phyloP scores from a whole-genome alignment of 164 flowering plant genomes.

The Berberis vulgaris region DNA sequence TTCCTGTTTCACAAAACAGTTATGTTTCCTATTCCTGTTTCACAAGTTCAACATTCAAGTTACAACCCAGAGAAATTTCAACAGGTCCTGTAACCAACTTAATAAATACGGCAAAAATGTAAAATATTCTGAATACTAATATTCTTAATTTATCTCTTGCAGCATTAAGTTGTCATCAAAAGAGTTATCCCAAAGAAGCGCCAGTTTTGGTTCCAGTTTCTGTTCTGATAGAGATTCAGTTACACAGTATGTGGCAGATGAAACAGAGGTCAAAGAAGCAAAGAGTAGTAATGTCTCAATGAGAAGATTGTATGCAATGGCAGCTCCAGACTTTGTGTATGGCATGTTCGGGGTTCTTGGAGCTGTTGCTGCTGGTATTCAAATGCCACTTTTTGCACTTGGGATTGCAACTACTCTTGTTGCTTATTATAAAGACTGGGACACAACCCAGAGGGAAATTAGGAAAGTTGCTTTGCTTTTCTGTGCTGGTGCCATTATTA shows the following conservation, averaged over 20 bases:
- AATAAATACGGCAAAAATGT: no score
- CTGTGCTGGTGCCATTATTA: constrained; percentile 54
- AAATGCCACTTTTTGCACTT: constrained; percentile 93
- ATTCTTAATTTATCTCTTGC: not conserved
- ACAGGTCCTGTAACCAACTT: no score
- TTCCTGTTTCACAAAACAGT: no score
- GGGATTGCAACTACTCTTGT: constrained; percentile 90
- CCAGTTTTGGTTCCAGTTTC: constrained; percentile 72
- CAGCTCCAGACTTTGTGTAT: constrained; percentile 69
- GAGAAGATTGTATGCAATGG: constrained; percentile 66
- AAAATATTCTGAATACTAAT: no score
- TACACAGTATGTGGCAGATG: constrained; percentile 36
- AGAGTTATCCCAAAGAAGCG: constrained; percentile 46
- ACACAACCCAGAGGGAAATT: constrained; percentile 57
- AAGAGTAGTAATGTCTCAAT: constrained; percentile 35
- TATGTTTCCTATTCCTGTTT: no score
- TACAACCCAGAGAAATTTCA: no score
- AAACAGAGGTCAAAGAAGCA: not conserved
- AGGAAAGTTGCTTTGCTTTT: constrained; percentile 69
- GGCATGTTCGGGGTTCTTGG: constrained; percentile 72
- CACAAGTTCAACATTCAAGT: no score
- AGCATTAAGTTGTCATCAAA: constrained; percentile 46
- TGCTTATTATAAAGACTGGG: constrained; percentile 89
- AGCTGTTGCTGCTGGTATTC: constrained; percentile 67
- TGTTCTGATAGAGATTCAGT: constrained; percentile 69